Conservation (phyloP, 257 asterid genomes). For the Rhazya stricta region DNA sequence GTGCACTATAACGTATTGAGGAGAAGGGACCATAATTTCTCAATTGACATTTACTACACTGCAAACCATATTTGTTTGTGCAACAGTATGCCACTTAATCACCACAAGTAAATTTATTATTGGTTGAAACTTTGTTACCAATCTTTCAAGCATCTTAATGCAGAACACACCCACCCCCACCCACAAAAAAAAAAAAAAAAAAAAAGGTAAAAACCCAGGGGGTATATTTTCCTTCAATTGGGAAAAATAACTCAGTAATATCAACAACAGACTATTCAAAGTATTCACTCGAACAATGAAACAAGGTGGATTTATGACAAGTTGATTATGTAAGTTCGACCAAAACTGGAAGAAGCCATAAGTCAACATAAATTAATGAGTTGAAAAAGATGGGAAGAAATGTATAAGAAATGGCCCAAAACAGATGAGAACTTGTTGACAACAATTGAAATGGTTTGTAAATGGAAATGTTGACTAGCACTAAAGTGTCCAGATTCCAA, state of each 20-base stretch:
- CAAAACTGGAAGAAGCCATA: neutral
- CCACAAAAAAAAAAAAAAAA: neutral
- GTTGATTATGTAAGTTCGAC: neutral
- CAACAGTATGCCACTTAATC: neutral
- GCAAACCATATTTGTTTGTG: neutral
- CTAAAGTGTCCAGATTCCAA: neutral
- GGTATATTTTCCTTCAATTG: neutral
- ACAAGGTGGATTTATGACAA: neutral
- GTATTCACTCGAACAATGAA: neutral
- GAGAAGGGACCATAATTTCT: neutral
- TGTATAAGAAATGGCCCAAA: neutral
- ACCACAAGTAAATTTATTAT: neutral
- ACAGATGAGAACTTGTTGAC: neutral
- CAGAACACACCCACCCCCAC: neutral
- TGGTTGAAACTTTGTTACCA: neutral
- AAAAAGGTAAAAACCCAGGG: neutral
- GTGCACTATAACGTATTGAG: no score
- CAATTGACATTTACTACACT: neutral
- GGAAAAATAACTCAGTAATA: neutral
- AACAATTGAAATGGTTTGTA: neutral
- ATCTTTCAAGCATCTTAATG: neutral
- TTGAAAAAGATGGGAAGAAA: neutral
- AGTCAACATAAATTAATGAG: neutral
- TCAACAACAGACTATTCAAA: neutral
- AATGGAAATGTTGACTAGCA: neutral